These are phyloP conservation scores for Aspergillaceae sp. DNA, from an alignment of 2,329 filamentous ascomycete species.

Conservation along the genomic window DNA sequence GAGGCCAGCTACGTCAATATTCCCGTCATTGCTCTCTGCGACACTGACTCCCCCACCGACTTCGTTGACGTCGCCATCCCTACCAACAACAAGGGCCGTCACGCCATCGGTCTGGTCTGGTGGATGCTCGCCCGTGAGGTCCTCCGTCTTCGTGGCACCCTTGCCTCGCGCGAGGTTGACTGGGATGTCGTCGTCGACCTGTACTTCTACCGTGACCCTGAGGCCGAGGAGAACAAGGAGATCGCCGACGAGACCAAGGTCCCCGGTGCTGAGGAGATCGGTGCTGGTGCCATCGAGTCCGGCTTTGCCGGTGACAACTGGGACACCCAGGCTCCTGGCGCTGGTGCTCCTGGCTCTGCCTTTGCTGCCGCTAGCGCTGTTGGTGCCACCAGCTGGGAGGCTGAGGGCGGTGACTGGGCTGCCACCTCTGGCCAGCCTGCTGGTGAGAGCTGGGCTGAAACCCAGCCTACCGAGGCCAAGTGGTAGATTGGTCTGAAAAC, in stretches of 20 bases:
- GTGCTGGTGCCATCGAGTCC: conserved; percentile 65
- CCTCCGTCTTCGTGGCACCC: conserved; percentile 94
- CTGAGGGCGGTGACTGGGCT: conserved; percentile 47
- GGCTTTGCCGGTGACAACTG: conserved; percentile 74
- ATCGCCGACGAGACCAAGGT: conserved; percentile 72
- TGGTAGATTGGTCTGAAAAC: conserved; percentile 26
- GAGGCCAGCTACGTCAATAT: conserved; percentile 99
- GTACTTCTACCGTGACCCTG: conserved; percentile 99
- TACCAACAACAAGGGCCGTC: conserved; percentile 99
- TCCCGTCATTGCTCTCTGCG: conserved; percentile 96
- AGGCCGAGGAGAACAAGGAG: conserved; percentile 99
- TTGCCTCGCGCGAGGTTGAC: conserved; percentile 88
- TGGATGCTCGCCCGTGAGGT: conserved; percentile 99
- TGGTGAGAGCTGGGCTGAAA: conserved; percentile 35
- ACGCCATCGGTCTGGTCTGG: conserved; percentile 97
- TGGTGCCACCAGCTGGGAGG: conserved; percentile 56
- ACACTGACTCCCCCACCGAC: conserved; percentile 98
- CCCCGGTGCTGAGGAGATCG: conserved; percentile 75
- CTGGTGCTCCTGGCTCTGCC: conserved; percentile 54
- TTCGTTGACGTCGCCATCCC: conserved; percentile 99
- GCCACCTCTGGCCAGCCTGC: conserved; percentile 32
- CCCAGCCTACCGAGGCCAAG: conserved; percentile 28
- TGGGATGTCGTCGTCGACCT: conserved; percentile 99
- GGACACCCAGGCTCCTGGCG: conserved; percentile 62
- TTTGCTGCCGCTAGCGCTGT: conserved; percentile 63